Percentiles rank a stretch among this genome's conserved stretches.
Evolutionary conservation across 163 green algal species (phyloP).

Genomic region (Scenedesmus sp.): DNA sequence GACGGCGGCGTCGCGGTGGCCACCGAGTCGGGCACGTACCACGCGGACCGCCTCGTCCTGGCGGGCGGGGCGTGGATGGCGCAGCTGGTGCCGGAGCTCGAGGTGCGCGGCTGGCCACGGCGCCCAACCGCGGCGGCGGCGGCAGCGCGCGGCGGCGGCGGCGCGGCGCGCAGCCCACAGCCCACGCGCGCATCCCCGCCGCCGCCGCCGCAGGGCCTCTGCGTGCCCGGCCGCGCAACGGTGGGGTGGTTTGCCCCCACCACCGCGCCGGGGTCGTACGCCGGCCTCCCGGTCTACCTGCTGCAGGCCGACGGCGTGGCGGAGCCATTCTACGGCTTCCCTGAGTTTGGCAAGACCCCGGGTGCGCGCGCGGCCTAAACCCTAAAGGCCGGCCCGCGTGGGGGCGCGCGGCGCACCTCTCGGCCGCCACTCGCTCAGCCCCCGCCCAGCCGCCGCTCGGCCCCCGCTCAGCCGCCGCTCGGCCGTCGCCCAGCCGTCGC

Average conservation of each 20-base stretch:
- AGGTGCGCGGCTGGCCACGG: constrained; percentile 22
- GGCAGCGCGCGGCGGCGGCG: too few relatives aligned
- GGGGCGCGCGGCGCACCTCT: too few relatives aligned
- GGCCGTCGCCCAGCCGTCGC: too few relatives aligned
- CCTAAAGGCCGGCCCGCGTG: too few relatives aligned
- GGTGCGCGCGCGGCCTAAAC: too few relatives aligned
- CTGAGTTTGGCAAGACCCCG: constrained; percentile 19
- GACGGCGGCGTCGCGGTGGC: constrained; percentile 25
- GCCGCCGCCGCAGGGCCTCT: constrained; percentile 19
- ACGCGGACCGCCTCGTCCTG: constrained; percentile 36
- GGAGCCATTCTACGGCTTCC: constrained; percentile 37
- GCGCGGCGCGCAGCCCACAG: too few relatives aligned
- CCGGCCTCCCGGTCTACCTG: constrained; percentile 32
- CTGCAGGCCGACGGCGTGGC: constrained; percentile 14
- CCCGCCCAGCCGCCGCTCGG: too few relatives aligned
- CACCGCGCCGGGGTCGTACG: constrained; percentile 20
- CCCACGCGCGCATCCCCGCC: too few relatives aligned
- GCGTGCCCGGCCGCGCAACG: constrained; percentile 4
- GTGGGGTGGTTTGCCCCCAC: constrained; percentile 26
- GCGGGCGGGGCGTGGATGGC: constrained; percentile 30
- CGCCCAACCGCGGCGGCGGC: too few relatives aligned
- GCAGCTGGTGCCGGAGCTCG: constrained; percentile 41
- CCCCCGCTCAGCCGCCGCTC: too few relatives aligned
- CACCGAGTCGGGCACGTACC: constrained; percentile 24
- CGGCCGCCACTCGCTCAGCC: too few relatives aligned